Evolutionary conservation across 2,329 filamentous ascomycete genomes (phyloP), one percentile per base, ranked within the genome.

Genomic region (Alternaria hordeiaustralica): DNA sequence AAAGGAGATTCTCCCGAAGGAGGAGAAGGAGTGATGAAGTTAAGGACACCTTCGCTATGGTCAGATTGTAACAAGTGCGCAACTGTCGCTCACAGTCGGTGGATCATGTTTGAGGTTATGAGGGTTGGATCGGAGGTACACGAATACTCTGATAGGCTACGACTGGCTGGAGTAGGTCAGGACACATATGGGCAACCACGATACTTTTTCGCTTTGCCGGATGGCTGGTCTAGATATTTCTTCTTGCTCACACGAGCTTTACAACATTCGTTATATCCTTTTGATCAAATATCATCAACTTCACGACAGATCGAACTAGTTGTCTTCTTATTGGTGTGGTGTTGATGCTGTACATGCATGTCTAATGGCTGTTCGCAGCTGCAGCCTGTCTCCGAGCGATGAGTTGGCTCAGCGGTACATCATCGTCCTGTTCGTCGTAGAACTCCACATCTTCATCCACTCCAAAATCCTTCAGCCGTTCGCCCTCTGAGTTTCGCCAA

Each of bases 401-500:
- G 13, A 95, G 71, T 74, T 93, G 89, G 5, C 87, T 88, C 44
- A 95, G 80, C 0, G 92, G 92, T 13, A 95, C 81, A 70, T 94
- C 89, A 47, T 90, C 88, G 41, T 86, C 84, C 66, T 89, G 87
- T 59, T 86, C 84, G 64, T 89, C 88, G 26, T 88, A 87, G 50
- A 89, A 89, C 65, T 93, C 90, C 0, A 86, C 87, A 13, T 92
- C 90, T 72, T 93, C 91, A 70, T 95, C 92, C 0, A 96, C 92
- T 2, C 92, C 92, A 73, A 90, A 96, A 72, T 96, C 92, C 45
- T 87, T 84, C 54, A 96, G 80, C 33, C 88, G 84, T 74, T 95
- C 91, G 2, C 92, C 92, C 56, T 95, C 92, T 0, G 87, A 85
- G 69, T 94, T 95, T 0, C 85, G 88, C 92, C 92, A 96, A 6